A percentile compares a stretch with the other conserved stretches of the same genome.
phyloP scores from a whole-genome alignment of 1,139 yeast species.

The Hemisphaericaspora xylanilytica region DNA sequence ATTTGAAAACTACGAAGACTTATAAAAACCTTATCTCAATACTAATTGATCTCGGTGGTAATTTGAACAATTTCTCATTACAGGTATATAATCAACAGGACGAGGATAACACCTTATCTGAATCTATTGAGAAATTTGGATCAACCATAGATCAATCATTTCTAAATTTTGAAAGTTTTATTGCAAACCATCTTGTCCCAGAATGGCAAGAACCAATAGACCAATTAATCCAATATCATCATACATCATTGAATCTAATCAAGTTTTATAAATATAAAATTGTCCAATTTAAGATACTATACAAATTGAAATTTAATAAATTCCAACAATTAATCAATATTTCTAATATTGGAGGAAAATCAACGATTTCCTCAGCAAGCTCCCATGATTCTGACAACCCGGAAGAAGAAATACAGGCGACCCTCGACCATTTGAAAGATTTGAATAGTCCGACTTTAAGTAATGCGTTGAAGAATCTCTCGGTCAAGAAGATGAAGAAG shows the following conservation, averaged over 20 bases:
- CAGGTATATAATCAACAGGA: conserved; percentile 36
- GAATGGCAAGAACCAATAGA: conserved; percentile 49
- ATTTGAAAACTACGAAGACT: conserved; percentile 30
- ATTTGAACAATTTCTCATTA: conserved; percentile 46
- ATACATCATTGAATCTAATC: conserved; percentile 37
- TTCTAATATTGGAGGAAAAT: conserved; percentile 14
- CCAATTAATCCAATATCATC: conserved; percentile 41
- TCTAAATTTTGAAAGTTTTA: conserved; percentile 40
- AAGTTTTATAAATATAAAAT: conserved; percentile 48
- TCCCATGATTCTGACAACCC: background rate
- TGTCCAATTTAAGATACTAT: conserved; percentile 41
- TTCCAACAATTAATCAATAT: conserved; percentile 38
- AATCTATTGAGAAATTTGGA: conserved; percentile 44
- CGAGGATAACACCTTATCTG: conserved; percentile 29
- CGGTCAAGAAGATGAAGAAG: conserved; percentile 25
- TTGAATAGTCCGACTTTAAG: conserved; percentile 43
- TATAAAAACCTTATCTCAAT: conserved; percentile 29
- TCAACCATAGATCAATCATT: conserved; percentile 44
- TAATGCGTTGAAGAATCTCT: conserved; percentile 33
- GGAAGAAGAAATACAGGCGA: conserved; percentile 12
- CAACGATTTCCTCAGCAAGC: background rate
- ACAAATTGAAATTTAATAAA: conserved; percentile 41
- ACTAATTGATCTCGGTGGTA: conserved; percentile 47
- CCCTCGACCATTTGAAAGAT: conserved; percentile 29
- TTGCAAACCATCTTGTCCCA: conserved; percentile 35